Base-by-base conservation (phyloP, 768 basidiomycete species). In the Strobilomyces echinocephalus region DNA sequence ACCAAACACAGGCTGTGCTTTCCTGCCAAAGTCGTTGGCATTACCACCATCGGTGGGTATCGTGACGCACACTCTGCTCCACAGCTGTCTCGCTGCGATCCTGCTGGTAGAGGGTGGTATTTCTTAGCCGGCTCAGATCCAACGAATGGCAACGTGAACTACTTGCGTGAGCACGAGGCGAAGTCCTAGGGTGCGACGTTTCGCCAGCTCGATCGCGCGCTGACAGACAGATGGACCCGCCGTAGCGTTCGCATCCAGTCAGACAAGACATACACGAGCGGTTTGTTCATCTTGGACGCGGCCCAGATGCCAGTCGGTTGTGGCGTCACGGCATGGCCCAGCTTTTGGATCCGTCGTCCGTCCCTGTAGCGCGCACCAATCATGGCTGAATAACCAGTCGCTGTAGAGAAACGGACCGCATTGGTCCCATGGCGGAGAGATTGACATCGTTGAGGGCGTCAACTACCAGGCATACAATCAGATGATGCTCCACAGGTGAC, bases 381-480 rank as follows among this genome's bases (percentile, higher is more conserved):
- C n/a, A n/a, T n/a, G n/a, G 12, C 51, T 61, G 9, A 50, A 24
- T 20, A 21, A 18, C 15, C 31, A 14, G 30, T 8, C 34, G 43
- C 5, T 11, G 18, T 47, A 73, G 72, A 72, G 76, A 6, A 69
- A 75, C 36, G 81, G 82, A 8, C 77, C 79, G 0, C 64, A 76
- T 45, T 84, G 82, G 82, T 81, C 81, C 3, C 8, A 30, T 20
- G 69, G 54, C 24, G 83, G 81, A 55, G 87, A 89, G 67, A 83
- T 88, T 50, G 89, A 91, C 60, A 79, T 88, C 46, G 66, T 90
- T 8, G 89, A 91, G 65, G 85, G 86, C 14, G 80, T 89, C 51
- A 79, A 89, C 60, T 60, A 77, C 24, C 75, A 79, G 61, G 51
- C 69, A 3, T 69, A 72, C 21, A 88, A 91, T 57, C 84, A 83